phyloP scores from a whole-genome alignment of 164 flowering plant genomes.

The Magnolia kwangsiensis region DNA sequence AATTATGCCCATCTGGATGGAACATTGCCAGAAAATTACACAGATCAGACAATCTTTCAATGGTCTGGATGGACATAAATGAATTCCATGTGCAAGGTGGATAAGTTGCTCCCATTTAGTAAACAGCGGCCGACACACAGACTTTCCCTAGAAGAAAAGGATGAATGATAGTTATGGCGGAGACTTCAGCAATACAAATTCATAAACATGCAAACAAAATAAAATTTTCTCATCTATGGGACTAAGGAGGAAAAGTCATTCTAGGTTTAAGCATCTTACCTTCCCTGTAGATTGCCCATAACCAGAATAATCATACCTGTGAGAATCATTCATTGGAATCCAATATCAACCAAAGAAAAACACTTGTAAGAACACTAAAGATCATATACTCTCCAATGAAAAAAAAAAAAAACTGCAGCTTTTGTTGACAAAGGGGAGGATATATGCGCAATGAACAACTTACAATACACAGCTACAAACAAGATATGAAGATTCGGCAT shows the following conservation, averaged over 20 bases:
- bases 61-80: too few relatives aligned
- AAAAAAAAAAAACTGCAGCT: neutral
- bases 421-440: neutral
- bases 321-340: conserved; percentile 1
- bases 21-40: too few relatives aligned
- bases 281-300: conserved; percentile 88
- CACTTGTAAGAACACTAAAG: neutral
- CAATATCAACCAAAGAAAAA: neutral
- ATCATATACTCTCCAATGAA: neutral
- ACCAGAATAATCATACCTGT: conserved; percentile 86
- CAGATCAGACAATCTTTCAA: too few relatives aligned
- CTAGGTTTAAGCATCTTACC: conserved; percentile 34
- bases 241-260: neutral
- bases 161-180: too few relatives aligned
- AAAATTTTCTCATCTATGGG: neutral
- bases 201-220: neutral
- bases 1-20: too few relatives aligned
- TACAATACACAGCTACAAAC: too few relatives aligned
- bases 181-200: neutral
- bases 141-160: too few relatives aligned
- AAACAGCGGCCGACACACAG: too few relatives aligned
- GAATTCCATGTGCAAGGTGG: too few relatives aligned
- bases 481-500: too few relatives aligned
- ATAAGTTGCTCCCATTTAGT: too few relatives aligned
- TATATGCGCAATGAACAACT: neutral